Base-by-base conservation (phyloP, 164 flowering plant species). In the Dillenia suffruticosa region DNA sequence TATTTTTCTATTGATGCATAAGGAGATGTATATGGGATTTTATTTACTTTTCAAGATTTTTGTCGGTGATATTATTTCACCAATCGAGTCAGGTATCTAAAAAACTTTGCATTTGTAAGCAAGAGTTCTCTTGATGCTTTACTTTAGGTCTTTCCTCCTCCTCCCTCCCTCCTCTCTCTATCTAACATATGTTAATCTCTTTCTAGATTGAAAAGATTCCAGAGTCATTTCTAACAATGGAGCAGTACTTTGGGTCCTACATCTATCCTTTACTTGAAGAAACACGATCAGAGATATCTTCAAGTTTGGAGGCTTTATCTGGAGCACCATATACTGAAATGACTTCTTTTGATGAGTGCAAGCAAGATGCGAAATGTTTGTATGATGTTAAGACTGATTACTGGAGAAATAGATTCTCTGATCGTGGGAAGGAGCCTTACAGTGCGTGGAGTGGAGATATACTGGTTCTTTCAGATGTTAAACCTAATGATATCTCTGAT, bases 361-460 rank as follows among this genome's bases (percentile, higher is more conserved):
- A 65, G 51, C 68, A 66, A 4, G 44, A 51, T 49, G 70, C 72
- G 48, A 17, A 57, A 9, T 12, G n/a, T 1, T 10, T 68, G 8
- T 85, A 83, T 70, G 71, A 79, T 61, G 66, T 81, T 46, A 55
- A 53, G 12, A 75, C 83, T 44, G 85, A 80, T 58, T 44, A 26
- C 40, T 88, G 95, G 95, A 80, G 68, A 67, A 81, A 84, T 53
- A 69, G 68, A 17, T 70, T 48, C 45, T 58, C 52, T 57, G 70
- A 63, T 16, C 59, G 52, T 24, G 69, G 72, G 6, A 76, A 73
- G 57, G 80, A 77, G 51, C 73, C 75, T 5, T 81, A 85, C 61
- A 79, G 67, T 68, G 74, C 87, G 12, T 63, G 71, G 71, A 79
- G 75, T 22, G 85, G 86, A 8, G 96, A 91, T 77, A 15, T 91